Evolutionary conservation across 441 rosid genomes (phyloP), one percentile per base, ranked within the genome.

Genomic region (Jatropha podagrica): DNA sequence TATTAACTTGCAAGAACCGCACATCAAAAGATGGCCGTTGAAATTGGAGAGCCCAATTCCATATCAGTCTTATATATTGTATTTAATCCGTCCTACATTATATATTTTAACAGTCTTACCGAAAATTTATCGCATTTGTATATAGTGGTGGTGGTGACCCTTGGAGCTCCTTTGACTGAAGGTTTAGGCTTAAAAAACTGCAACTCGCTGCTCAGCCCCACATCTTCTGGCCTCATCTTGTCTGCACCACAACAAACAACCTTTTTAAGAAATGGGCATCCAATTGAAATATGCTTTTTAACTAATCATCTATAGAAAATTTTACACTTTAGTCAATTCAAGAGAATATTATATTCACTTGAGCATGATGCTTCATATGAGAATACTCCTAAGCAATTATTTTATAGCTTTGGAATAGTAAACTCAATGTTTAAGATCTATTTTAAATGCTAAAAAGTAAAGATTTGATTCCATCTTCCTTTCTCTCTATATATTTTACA

Each of bases 201-300:
- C 68, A 85, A 74, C 65, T 79, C 61, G 60, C 81, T 77, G 48
- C 87, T 87, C 62, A 91, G 81, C 63, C 94, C 90, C 59, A 91
- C 82, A 65, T 89, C 92, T 78, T 88, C 90, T 9, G 92, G 88
- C 74, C 79, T 78, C 89, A 91, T 91, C 17, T 80, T 72, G 76
- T 91, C 96, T 91, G 46, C 65, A 23, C 17, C 70, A 58, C 5
- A 14, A 37, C 37, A 55, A 51, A 61, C 18, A 37, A 2, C 27
- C 51, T 46, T 67, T 18, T 65, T 14, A 67, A 38, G 56, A 58
- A 76, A 76, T n/a, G 15, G 46, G 23, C 69, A 66, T 7, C 15
- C 1, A 42, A 1, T 26, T 20, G 69, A 56, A 59, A 15, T n/a
- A 65, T 17, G 13, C 26, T 20, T 48, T 23, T 59, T 44, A 54